phyloP scores from a whole-genome alignment of 306 rosid genomes.

The Luffa acutangula region DNA sequence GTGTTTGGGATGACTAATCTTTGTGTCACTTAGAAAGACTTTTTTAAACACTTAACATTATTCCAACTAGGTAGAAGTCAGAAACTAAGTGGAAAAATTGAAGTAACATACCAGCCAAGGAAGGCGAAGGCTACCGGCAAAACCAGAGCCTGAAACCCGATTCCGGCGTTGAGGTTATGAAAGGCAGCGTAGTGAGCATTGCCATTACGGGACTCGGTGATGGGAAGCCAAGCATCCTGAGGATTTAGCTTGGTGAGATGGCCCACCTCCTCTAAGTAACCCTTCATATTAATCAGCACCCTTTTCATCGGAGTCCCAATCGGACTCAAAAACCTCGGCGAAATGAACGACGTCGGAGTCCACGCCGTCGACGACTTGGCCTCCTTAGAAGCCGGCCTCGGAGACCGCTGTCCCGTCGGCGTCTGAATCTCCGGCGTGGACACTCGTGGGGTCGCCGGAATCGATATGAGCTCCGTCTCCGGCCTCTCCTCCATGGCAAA shows the following conservation, averaged over 20 bases:
- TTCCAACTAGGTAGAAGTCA: too few species aligned
- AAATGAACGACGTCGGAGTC: slow-evolving; percentile 93
- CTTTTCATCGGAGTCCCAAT: slow-evolving; percentile 98
- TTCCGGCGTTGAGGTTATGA: slow-evolving; percentile 96
- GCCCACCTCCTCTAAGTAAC: slow-evolving; percentile 90
- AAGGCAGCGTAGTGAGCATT: slow-evolving; percentile 97
- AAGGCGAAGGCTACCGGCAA: slow-evolving; percentile 92
- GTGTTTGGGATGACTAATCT: too few species aligned
- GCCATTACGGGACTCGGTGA: slow-evolving; percentile 92
- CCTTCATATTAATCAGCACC: slow-evolving; percentile 85
- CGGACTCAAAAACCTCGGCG: slow-evolving; percentile 96
- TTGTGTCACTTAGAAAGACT: too few species aligned
- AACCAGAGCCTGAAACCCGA: slow-evolving; percentile 86
- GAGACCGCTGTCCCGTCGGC: slow-evolving; percentile 89
- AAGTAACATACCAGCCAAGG: slow-evolving; percentile 67
- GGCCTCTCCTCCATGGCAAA: slow-evolving; percentile 75
- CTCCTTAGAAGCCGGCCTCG: slow-evolving; percentile 63
- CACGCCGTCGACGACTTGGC: slow-evolving; percentile 84
- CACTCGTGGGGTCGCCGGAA: slow-evolving; percentile 87
- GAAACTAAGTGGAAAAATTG: background rate
- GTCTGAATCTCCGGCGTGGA: slow-evolving; percentile 90
- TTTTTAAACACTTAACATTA: too few species aligned
- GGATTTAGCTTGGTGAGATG: slow-evolving; percentile 96
- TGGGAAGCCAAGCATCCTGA: slow-evolving; percentile 99
- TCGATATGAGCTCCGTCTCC: slow-evolving; percentile 90